phyloP scores from a whole-genome alignment of 2,329 filamentous ascomycete species.

The Fusarium mangiferae region DNA sequence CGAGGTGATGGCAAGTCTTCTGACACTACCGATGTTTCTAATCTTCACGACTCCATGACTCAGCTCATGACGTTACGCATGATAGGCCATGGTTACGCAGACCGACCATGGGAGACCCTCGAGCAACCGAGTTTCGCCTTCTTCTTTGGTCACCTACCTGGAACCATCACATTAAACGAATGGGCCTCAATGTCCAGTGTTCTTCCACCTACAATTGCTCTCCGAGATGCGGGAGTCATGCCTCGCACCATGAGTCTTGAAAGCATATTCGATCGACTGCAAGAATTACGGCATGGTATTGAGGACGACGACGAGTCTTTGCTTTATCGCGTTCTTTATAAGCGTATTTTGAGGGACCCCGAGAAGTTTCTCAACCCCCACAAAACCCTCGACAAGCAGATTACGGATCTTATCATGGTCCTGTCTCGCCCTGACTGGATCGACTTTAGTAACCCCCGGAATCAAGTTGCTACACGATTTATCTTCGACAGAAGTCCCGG shows the following conservation, averaged over 20 bases:
- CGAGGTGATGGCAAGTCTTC: slow-evolving; percentile 51
- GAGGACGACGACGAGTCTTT: slow-evolving; percentile 68
- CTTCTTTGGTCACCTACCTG: slow-evolving; percentile 71
- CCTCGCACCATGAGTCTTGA: slow-evolving; percentile 70
- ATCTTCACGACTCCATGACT: slow-evolving; percentile 65
- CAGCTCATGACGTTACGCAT: slow-evolving; percentile 67
- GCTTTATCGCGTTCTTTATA: slow-evolving; percentile 73
- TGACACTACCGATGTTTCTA: slow-evolving; percentile 57
- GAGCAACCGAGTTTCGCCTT: slow-evolving; percentile 80
- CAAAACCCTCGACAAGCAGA: slow-evolving; percentile 74
- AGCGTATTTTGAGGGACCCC: slow-evolving; percentile 73
- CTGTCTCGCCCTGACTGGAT: slow-evolving; percentile 77
- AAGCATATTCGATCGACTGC: slow-evolving; percentile 67
- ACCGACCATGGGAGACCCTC: slow-evolving; percentile 73
- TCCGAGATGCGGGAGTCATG: slow-evolving; percentile 66
- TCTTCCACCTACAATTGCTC: slow-evolving; percentile 64
- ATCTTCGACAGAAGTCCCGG: slow-evolving; percentile 70
- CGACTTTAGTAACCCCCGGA: slow-evolving; percentile 75
- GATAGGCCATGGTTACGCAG: slow-evolving; percentile 54
- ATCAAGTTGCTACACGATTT: slow-evolving; percentile 79
- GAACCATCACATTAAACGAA: slow-evolving; percentile 77
- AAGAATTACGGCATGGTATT: slow-evolving; percentile 65
- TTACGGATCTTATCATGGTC: slow-evolving; percentile 76
- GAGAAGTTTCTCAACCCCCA: slow-evolving; percentile 70
- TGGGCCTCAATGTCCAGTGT: slow-evolving; percentile 71